phyloP scores from a whole-genome alignment of 805 yeast genomes.

The Limtongozyma cylindracea region DNA sequence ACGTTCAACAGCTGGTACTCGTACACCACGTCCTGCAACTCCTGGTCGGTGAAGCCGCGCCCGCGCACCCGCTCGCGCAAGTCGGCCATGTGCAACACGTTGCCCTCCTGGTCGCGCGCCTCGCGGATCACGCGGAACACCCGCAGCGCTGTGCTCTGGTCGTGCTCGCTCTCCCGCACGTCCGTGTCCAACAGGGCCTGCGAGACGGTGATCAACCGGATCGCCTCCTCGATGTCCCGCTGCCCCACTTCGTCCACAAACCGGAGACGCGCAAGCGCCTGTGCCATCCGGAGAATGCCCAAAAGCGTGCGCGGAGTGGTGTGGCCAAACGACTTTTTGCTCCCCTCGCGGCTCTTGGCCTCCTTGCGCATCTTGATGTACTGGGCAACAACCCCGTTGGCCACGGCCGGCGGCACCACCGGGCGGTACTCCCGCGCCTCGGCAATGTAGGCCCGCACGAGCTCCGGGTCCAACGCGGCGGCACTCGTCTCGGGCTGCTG shows the following conservation, averaged over 20 bases:
- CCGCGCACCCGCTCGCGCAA: conserved; percentile 43
- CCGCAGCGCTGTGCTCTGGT: conserved; percentile 25
- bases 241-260: conserved; percentile 44
- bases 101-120: conserved; percentile 15
- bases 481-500: conserved; percentile 58
- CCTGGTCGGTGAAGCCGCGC: conserved; percentile 65
- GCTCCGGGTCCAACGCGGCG: conserved; percentile 52
- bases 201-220: conserved; percentile 69
- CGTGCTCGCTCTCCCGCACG: conserved; percentile 30
- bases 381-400: conserved; percentile 63
- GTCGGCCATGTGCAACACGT: conserved; percentile 9
- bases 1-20: conserved; percentile 51
- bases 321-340: conserved; percentile 62
- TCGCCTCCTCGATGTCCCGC: conserved; percentile 88
- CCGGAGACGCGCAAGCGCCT: conserved; percentile 79
- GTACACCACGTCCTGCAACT: conserved; percentile 46
- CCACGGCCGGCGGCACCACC: conserved; percentile 56
- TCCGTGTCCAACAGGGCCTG: conserved; percentile 51
- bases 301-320: conserved; percentile 88
- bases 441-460: conserved; percentile 73
- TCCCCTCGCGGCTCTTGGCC: conserved; percentile 54
- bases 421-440: conserved; percentile 75
- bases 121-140: conserved; percentile 20
- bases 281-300: conserved; percentile 79
- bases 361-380: conserved; percentile 88